These are phyloP conservation scores for Coniella vitis DNA, from an alignment of 2,329 filamentous ascomycete genomes.

Conservation along the genomic window DNA sequence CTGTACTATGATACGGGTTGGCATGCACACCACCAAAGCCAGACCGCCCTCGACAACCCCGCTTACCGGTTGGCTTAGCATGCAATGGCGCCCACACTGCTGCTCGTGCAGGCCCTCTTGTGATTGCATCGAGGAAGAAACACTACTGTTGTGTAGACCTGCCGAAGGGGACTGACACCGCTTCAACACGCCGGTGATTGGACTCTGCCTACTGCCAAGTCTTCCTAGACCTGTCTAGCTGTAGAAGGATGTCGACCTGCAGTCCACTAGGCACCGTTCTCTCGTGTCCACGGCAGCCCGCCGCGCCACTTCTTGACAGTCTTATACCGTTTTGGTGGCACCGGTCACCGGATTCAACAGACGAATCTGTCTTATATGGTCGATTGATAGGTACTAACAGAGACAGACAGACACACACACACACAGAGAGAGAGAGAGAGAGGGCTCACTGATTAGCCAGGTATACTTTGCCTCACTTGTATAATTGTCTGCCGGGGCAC, in stretches of 20 bases:
- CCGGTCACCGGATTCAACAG: neutral
- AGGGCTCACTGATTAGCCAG: too few species aligned
- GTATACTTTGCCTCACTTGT: neutral
- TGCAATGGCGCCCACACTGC: constrained; percentile 14
- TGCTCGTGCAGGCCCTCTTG: neutral
- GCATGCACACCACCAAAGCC: neutral
- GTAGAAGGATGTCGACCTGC: neutral
- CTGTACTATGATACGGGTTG: too few species aligned
- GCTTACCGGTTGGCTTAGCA: constrained; percentile 4
- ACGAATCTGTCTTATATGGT: neutral
- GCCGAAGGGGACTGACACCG: constrained; percentile 3
- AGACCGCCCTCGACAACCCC: neutral
- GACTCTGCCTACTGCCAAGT: constrained; percentile 2
- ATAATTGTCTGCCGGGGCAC: constrained; percentile 3
- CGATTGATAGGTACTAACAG: neutral
- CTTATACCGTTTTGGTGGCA: constrained; percentile 8
- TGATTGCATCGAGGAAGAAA: neutral
- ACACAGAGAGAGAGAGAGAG: too few species aligned
- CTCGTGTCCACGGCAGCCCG: constrained; percentile 6
- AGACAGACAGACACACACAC: too few species aligned
- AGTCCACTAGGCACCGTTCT: constrained; percentile 2
- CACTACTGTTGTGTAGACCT: neutral
- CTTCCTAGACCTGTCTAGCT: constrained; percentile 1
- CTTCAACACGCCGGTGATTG: constrained; percentile 4
- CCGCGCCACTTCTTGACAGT: neutral